phyloP scores from a whole-genome alignment of 2,329 filamentous ascomycete species.

The Ascochyta clinopodiicola region DNA sequence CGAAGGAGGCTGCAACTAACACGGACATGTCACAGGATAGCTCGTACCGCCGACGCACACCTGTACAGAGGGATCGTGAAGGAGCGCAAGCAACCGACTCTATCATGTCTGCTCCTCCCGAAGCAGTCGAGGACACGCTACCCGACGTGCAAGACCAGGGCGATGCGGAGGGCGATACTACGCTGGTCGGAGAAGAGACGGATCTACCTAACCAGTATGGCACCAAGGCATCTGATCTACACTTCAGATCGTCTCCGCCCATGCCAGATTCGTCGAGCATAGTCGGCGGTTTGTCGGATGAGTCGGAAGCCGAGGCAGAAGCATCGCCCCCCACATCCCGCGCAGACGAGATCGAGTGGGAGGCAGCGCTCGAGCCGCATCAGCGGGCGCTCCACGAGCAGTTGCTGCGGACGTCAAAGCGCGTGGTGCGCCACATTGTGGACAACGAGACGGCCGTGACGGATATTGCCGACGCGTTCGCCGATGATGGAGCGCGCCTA shows the following conservation, averaged over 20 bases:
- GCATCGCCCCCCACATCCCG: conserved; percentile 27
- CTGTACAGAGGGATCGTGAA: not conserved
- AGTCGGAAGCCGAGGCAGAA: conserved; percentile 23
- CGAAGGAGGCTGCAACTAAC: not conserved
- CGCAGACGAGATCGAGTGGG: conserved; percentile 48
- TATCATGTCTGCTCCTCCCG: conserved; percentile 4
- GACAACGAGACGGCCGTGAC: conserved; percentile 54
- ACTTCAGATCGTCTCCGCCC: conserved; percentile 35
- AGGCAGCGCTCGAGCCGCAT: conserved; percentile 46
- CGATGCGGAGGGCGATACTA: conserved; percentile 9
- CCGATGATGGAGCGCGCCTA: conserved; percentile 51
- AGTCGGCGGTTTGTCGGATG: conserved; percentile 38
- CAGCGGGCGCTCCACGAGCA: conserved; percentile 49
- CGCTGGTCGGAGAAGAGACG: conserved; percentile 9
- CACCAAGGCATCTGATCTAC: conserved; percentile 11
- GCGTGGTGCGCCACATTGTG: conserved; percentile 54
- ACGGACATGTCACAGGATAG: not conserved
- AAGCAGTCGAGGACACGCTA: conserved; percentile 17
- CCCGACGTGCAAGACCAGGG: not conserved
- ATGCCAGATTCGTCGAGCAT: conserved; percentile 28
- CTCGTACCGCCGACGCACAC: not conserved
- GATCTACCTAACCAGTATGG: not conserved
- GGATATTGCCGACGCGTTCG: conserved; percentile 54
- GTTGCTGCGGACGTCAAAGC: conserved; percentile 51
- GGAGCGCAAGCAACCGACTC: conserved; percentile 2